Percentiles rank a stretch among this genome's conserved stretches.
Conservation (phyloP, 177 flowering plant species). For the Vitis hybrid region DNA sequence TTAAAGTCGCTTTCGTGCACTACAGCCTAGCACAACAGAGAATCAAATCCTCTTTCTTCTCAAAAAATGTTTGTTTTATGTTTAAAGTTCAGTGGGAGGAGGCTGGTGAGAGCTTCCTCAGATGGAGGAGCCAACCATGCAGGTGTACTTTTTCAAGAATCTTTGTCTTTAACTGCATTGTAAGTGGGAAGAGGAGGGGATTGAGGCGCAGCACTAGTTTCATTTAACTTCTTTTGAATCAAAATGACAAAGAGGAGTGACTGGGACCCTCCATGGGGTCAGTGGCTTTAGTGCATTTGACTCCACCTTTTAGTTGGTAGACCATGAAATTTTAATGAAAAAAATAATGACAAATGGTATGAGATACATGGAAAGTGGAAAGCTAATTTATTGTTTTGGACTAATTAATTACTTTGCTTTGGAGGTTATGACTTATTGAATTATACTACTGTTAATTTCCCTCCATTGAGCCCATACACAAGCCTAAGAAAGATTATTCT, state of each 20-base stretch:
- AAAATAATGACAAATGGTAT: no score
- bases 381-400: no score
- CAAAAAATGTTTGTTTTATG: no score
- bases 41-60: no score
- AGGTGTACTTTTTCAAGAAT: background rate
- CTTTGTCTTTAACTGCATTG: background rate
- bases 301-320: background rate
- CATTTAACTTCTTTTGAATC: background rate
- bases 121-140: slow-evolving; percentile 3
- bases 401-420: no score
- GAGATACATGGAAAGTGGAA: no score
- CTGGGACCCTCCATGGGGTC: background rate
- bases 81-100: no score
- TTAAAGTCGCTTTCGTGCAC: background rate
- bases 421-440: no score
- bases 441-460: no score
- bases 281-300: background rate
- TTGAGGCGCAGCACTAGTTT: background rate
- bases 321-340: no score
- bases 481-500: no score
- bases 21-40: background rate
- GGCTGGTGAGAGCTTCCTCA: background rate
- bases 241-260: background rate
- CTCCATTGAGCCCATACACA: no score
- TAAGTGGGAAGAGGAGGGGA: background rate